Conservation (phyloP, 306 rosid species). For the Echinosophora koreensis region DNA sequence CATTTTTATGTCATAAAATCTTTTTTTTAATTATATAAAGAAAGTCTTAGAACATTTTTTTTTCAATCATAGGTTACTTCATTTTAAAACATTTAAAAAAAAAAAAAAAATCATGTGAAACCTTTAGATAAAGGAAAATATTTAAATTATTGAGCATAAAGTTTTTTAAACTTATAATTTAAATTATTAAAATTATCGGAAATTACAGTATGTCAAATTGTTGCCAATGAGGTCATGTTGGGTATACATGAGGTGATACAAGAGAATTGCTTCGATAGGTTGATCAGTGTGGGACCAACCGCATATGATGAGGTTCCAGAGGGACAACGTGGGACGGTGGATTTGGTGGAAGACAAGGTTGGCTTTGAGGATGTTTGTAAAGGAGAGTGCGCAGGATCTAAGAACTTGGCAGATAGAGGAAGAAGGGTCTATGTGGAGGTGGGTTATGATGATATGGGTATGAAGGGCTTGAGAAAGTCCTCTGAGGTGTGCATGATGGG, state of each 20-base stretch:
- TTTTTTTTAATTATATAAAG: too few species aligned
- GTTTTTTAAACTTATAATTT: too few species aligned
- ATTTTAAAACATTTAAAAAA: too few species aligned
- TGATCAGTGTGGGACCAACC: constrained; percentile 65
- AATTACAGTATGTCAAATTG: constrained; percentile 38
- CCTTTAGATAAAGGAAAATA: too few species aligned
- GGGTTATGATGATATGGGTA: constrained; percentile 60
- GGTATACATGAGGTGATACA: constrained; percentile 56
- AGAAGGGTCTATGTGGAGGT: constrained; percentile 58
- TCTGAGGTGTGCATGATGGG: too few species aligned
- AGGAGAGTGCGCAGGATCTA: constrained; percentile 60
- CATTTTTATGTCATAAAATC: too few species aligned
- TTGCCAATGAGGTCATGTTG: constrained; percentile 56
- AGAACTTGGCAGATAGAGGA: constrained; percentile 62
- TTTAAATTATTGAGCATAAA: too few species aligned
- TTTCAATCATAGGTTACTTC: too few species aligned
- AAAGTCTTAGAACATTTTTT: too few species aligned
- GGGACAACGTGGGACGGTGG: constrained; percentile 61
- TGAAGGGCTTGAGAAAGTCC: constrained; percentile 51
- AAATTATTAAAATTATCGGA: too few species aligned
- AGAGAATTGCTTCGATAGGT: constrained; percentile 68
- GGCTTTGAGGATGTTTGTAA: constrained; percentile 57
- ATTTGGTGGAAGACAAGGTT: constrained; percentile 62
- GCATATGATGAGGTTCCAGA: constrained; percentile 78
- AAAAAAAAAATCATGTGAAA: too few species aligned